Percentiles rank a stretch among this genome's conserved stretches.
These are phyloP conservation scores for Mortierella sp. DNA, from an alignment of 371 early-diverging fungal species.

Conservation along the genomic window DNA sequence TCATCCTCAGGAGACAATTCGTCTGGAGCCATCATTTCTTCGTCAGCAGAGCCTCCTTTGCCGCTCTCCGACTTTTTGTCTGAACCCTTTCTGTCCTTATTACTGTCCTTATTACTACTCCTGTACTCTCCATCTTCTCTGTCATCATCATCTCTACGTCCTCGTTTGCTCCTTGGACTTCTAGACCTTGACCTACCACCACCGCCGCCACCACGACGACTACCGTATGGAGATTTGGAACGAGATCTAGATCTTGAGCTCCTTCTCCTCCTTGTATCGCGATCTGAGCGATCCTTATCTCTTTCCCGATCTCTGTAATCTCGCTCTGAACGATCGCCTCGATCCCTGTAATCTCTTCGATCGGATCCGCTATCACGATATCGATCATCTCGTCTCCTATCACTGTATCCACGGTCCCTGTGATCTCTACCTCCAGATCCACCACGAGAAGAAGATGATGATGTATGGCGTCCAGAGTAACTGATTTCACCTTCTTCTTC, in stretches of 20 bases:
- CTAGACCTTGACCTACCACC: conserved; percentile 46
- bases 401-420: conserved; percentile 15
- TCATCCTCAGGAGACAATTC: conserved; percentile 60
- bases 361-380: conserved; percentile 7
- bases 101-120: not conserved
- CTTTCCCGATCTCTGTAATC: conserved; percentile 7
- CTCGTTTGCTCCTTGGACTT: conserved; percentile 25
- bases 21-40: conserved; percentile 18
- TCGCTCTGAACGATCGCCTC: conserved; percentile 7
- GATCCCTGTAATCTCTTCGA: conserved; percentile 23
- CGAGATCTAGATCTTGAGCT: conserved; percentile 13
- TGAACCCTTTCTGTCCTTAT: not conserved
- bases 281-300: conserved; percentile 8
- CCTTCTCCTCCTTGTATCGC: conserved; percentile 20
- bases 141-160: conserved; percentile 13
- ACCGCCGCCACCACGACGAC: conserved; percentile 32
- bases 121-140: conserved; percentile 29
- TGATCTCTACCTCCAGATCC: conserved; percentile 18
- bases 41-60: not conserved
- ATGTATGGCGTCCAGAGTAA: conserved; percentile 11
- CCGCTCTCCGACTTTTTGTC: not conserved
- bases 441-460: not conserved
- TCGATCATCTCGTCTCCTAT: conserved; percentile 32
- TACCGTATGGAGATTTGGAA: conserved; percentile 29
- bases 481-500: conserved; percentile 55